Base-by-base conservation (phyloP, 2,329 filamentous ascomycete species). In the Keithomyces neogunnii region DNA sequence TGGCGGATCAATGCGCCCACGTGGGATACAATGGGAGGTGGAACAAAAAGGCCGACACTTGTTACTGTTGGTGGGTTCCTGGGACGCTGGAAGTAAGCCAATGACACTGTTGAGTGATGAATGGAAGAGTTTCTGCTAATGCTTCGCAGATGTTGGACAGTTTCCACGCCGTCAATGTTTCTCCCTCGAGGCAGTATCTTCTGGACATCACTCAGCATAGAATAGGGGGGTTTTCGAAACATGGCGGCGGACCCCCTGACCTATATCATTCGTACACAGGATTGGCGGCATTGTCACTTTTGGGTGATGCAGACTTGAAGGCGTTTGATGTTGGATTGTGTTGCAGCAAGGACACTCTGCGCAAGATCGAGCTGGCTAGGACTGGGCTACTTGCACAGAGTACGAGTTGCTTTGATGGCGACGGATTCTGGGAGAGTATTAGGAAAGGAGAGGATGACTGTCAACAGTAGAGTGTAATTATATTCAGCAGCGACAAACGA, bases 41-140 rank as follows among this genome's bases (percentile, higher is more conserved):
- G 64, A 96, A 96, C 72, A 99, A 99, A 68, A 78, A 85, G 46
- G 87, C 88, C 8, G 93, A 99, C 69, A 97, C 93, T 0, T 99
- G 93, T 70, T 99, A 99, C 67, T 86, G 83, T 28, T 99, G 92
- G 75, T 99, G 93, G 93, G 89, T 88, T 0, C 77, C 78, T 3
- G 89, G 82, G 2, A 82, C 89, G 1, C 63, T 81, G 1, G 60
- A 63, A 49, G 73, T 77, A 62, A 55, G 67, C 48, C 33, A 49
- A 28, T 7, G 9, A 8, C n/a, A 19, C 13, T 30, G 26, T 10
- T 3, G 43, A 13, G 19, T 31, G 29, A 36, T 40, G 39, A 40
- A 19, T 7, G 35, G 3, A 44, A 6, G 13, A 39, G 13, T 44
- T 28, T 29, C 51, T 13, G 26, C 30, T 30, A 31, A 53, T 45